These are phyloP conservation scores for Haplosporangium sp. DNA, from an alignment of 371 early-diverging fungal species.

Conservation along the genomic window DNA sequence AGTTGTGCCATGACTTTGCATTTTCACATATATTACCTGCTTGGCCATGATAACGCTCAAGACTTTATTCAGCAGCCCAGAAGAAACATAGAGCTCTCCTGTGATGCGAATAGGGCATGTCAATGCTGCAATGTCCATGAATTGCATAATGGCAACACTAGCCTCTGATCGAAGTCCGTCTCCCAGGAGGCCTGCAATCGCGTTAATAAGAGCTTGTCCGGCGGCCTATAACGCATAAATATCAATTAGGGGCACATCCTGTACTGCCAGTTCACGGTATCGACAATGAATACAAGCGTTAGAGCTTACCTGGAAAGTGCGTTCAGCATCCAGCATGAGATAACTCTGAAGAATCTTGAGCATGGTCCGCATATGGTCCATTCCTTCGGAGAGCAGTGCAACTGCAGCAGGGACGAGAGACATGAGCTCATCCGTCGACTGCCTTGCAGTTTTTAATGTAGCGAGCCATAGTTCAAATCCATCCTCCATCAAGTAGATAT, in stretches of 20 bases:
- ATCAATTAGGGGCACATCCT: neutral
- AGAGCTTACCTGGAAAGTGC: conserved; percentile 33
- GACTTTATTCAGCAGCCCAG: conserved; percentile 65
- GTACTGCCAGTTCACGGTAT: too few relatives aligned
- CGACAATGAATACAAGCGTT: neutral
- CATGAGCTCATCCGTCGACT: conserved; percentile 64
- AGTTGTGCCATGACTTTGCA: neutral
- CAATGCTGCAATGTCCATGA: conserved; percentile 68
- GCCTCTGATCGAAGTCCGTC: conserved; percentile 70
- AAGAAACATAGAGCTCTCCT: conserved; percentile 63
- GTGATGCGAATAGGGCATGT: conserved; percentile 63
- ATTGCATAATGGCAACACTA: conserved; percentile 68
- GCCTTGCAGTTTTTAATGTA: conserved; percentile 73
- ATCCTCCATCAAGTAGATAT: conserved; percentile 89
- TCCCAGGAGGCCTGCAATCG: conserved; percentile 66
- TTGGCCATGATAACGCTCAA: conserved; percentile 65
- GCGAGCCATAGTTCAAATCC: conserved; percentile 89
- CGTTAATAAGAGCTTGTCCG: conserved; percentile 61
- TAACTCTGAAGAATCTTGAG: conserved; percentile 86
- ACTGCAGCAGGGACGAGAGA: conserved; percentile 72
- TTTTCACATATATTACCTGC: conserved; percentile 54
- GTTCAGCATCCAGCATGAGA: conserved; percentile 66
- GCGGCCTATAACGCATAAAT: conserved; percentile 43
- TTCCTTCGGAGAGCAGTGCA: conserved; percentile 76
- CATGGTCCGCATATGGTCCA: conserved; percentile 78